These are phyloP conservation scores for Pseudocercospora fijiensis DNA, from an alignment of 2,329 filamentous ascomycete genomes.

Conservation along the genomic window DNA sequence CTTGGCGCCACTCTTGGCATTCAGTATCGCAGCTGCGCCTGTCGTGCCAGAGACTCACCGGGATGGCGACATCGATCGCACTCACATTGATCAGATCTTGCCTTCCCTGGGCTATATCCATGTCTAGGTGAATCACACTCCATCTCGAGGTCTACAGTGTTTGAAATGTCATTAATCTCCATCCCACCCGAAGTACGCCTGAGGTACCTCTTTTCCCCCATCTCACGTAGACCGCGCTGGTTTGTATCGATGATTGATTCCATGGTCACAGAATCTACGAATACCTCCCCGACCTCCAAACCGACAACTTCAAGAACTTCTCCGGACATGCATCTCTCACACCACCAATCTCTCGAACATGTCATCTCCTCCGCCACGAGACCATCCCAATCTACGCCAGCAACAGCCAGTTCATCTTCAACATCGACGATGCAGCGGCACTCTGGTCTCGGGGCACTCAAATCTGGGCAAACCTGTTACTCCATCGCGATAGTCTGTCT, in stretches of 20 bases:
- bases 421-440: slow-evolving; percentile 21
- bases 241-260: background rate
- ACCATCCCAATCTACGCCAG: slow-evolving; percentile 28
- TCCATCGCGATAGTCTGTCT: slow-evolving; percentile 11
- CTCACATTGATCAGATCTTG: background rate
- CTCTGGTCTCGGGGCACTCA: slow-evolving; percentile 15
- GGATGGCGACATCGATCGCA: background rate
- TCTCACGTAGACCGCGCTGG: background rate
- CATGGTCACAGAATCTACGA: slow-evolving; percentile 19
- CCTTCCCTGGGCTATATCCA: background rate
- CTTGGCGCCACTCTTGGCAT: no score
- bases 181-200: slow-evolving; percentile 25
- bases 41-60: background rate
- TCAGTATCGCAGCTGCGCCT: background rate
- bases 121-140: no score
- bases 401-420: slow-evolving; percentile 26
- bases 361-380: slow-evolving; percentile 24
- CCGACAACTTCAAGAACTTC: slow-evolving; percentile 16
- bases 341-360: slow-evolving; percentile 28
- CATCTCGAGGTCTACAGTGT: no score
- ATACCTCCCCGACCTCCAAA: slow-evolving; percentile 24
- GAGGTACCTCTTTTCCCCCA: background rate
- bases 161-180: slow-evolving; percentile 21
- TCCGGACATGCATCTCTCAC: slow-evolving; percentile 23
- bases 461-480: slow-evolving; percentile 24